Evolutionary conservation across 75 land plant species (phyloP).

Genomic region (Sequoiadendron giganteum): DNA sequence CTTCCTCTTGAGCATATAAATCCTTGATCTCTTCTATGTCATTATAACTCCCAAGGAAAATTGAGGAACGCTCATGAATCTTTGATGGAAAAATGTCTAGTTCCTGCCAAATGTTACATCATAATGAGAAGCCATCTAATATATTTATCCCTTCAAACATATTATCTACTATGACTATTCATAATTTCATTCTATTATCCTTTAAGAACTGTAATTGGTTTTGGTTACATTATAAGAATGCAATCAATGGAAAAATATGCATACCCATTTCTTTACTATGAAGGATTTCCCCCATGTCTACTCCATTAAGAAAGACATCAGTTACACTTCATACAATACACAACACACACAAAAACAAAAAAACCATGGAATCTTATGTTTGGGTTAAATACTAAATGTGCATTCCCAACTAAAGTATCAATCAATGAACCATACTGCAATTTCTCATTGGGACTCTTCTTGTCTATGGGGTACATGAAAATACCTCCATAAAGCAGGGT

Average conservation of each 20-base stretch:
- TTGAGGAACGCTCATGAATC: slow-evolving; percentile 85
- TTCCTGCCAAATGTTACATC: slow-evolving; percentile 47
- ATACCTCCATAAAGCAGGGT: slow-evolving; percentile 92
- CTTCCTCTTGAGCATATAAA: slow-evolving; percentile 67
- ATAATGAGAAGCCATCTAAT: neutral
- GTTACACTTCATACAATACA: slow-evolving; percentile 95
- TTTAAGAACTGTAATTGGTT: neutral
- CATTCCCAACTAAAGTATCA: neutral
- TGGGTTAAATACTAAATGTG: neutral
- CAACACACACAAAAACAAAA: slow-evolving; percentile 27
- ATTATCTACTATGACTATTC: neutral
- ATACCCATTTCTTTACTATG: slow-evolving; percentile 84
- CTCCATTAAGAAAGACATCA: slow-evolving; percentile 95
- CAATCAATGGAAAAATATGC: neutral
- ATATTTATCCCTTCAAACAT: neutral
- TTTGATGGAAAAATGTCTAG: slow-evolving; percentile 83
- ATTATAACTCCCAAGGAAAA: slow-evolving; percentile 94
- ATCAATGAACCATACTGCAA: slow-evolving; percentile 55
- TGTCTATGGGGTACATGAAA: slow-evolving; percentile 90
- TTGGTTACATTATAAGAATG: neutral
- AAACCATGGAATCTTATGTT: neutral
- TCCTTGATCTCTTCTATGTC: slow-evolving; percentile 92
- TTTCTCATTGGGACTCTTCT: slow-evolving; percentile 94
- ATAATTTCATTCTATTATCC: neutral
- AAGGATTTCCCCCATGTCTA: slow-evolving; percentile 97